Base-by-base conservation (phyloP, 2,329 filamentous ascomycete species). In the Penicillium corylophilum region DNA sequence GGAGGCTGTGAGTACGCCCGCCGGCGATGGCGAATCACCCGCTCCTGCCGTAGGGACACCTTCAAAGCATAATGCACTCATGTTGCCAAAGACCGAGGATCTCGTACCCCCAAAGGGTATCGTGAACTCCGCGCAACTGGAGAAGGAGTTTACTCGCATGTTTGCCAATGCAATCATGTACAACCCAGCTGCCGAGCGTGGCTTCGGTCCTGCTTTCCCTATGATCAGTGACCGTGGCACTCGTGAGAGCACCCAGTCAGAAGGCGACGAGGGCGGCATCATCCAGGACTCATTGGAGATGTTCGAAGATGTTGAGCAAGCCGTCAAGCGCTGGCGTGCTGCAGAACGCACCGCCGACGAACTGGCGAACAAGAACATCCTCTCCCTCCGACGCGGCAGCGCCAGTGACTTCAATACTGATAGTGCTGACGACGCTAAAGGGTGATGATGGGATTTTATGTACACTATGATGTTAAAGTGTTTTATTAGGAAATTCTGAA, bases 91-190 rank as follows among this genome's bases (percentile, higher is more conserved):
- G 50, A 87, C 83, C 2, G 82, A 86, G 44, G 90, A 96, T 51
- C 78, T 96, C 23, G 80, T 93, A 2, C 90, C 93, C 2, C 93
- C 94, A 0, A 89, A 86, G 62, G 90, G 86, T 18, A 96, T 97
- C 63, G 89, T 97, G 71, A 97, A 97, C 71, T 92, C 89, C 45
- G 85, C 88, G 1, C 94, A 97, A 69, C 80, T 97, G 15, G 93
- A 97, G 72, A 90, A 91, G 60, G 93, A 97, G 70, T 77, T 97
- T 10, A 90, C 95, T 63, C 89, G 95, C 63, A 96, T 97, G 89
- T 96, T 97, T 70, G 90, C 91, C 60, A 97, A 97, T 65, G 93
- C 94, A 16, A 88, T 96, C 72, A 97, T 99, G 94, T 99, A 96
- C 77, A 97, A 97, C 63, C 86, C 89, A 0, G 90, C 95, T 56